Base-by-base conservation (phyloP, 371 early-diverging fungal species). In the Mucor piriformis region DNA sequence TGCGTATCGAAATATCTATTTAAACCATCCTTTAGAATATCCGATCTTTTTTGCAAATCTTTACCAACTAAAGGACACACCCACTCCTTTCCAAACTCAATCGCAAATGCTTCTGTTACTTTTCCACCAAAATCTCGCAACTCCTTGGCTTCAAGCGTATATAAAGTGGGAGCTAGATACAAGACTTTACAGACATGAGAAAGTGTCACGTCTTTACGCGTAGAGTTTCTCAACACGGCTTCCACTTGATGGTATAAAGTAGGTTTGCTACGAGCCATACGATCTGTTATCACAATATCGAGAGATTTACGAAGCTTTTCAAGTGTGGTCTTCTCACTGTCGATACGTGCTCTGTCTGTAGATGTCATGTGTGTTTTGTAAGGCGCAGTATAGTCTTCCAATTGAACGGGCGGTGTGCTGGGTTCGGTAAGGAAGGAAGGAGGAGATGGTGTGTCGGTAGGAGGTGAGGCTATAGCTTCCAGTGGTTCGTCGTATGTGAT, bases 171-270 rank as follows among this genome's bases (percentile, higher is more conserved):
- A 13, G 69, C 69, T 15, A 77, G 7, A 44, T 64, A 68, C 51
- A 74, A 56, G 24, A 74, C 60, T 53, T 77, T 66, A 37, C 54
- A 61, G 0, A 77, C 10, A 43, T 77, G 74, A 0, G 57, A 50
- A 6, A 72, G 33, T 1, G 66, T 67, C 23, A 77, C 63, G 23
- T 62, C 67, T 56, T 71, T 63, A 52, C 61, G 25, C 1, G 75
- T 74, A 0, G 64, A 62, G 32, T 68, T 74, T 32, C 71, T 63
- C 23, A 77, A 49, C 16, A 66, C 61, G 3, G 69, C 47, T 60
- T 72, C 66, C 20, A 74, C 61, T 40, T 74, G 70, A 57, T 74
- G 73, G 44, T 70, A 77, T 50, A 74, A 38, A n/a, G 65, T 64
- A 34, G 70, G 62, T 5, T 53, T 60, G 21, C 69, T 65, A 32